Percentiles rank a stretch among this genome's conserved stretches.
Conservation (phyloP, 257 asterid species). For the Craterostigma plantagineum region DNA sequence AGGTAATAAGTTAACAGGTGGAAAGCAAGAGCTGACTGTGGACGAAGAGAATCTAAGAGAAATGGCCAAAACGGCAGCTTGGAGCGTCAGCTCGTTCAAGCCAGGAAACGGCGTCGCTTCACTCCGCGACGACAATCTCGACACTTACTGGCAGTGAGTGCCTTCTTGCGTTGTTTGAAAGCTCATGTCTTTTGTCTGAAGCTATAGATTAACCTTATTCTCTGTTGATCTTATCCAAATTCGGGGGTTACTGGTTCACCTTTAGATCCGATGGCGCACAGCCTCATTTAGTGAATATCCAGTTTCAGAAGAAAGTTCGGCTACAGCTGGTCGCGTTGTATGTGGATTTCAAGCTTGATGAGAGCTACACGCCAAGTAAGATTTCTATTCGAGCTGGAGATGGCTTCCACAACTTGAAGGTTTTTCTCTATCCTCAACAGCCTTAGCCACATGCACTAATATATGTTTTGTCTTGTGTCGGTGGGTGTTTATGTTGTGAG, state of each 20-base stretch:
- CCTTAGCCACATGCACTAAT: too few species aligned
- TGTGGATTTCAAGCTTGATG: conserved; percentile 92
- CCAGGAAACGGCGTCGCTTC: conserved; percentile 76
- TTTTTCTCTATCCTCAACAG: conserved; percentile 3
- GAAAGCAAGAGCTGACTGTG: conserved; percentile 39
- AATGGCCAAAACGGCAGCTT: conserved; percentile 86
- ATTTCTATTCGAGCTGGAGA: conserved; percentile 85
- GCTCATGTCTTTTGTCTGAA: not conserved
- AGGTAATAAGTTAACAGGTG: conserved; percentile 56
- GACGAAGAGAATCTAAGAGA: conserved; percentile 64
- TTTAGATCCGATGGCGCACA: conserved; percentile 92
- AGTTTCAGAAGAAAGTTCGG: conserved; percentile 87
- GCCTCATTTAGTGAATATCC: conserved; percentile 87
- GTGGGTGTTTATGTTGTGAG: not conserved
- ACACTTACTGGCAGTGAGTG: conserved; percentile 82
- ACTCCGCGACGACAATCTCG: conserved; percentile 82
- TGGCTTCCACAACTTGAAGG: conserved; percentile 96
- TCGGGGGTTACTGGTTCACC: conserved; percentile 3
- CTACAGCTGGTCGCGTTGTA: conserved; percentile 64
- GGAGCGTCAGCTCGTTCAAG: conserved; percentile 97
- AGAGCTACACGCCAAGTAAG: conserved; percentile 94
- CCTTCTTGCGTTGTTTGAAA: not conserved
- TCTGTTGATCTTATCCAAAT: not conserved
- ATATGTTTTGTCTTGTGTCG: too few species aligned
- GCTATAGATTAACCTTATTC: not conserved